These are phyloP conservation scores for Pyronema domesticum DNA, from an alignment of 495 filamentous ascomycete species.

Conservation along the genomic window DNA sequence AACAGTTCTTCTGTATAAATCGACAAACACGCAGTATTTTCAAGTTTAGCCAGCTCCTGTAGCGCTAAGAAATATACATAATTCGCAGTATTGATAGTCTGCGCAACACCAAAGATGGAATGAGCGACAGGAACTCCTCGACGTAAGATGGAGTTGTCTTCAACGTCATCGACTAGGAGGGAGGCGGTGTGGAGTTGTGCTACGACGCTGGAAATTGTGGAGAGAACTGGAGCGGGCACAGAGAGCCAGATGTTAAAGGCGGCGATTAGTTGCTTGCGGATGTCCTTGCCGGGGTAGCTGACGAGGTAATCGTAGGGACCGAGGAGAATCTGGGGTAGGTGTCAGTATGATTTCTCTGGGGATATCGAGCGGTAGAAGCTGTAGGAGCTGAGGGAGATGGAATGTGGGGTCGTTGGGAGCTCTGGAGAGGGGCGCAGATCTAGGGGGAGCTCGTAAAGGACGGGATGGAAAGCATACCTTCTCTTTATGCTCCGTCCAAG, in stretches of 20 bases:
- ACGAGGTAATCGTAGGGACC: conserved; percentile 82
- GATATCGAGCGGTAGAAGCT: neutral
- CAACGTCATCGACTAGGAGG: conserved; percentile 79
- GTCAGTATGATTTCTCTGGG: conserved; percentile 15
- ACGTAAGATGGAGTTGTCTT: conserved; percentile 67
- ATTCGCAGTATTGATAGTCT: conserved; percentile 94
- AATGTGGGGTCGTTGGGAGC: neutral
- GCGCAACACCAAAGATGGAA: conserved; percentile 82
- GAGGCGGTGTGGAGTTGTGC: conserved; percentile 90
- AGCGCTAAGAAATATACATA: conserved; percentile 90
- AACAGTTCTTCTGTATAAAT: conserved; percentile 81
- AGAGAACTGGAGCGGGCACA: conserved; percentile 59
- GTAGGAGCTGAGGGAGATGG: too few relatives aligned
- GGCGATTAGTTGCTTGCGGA: conserved; percentile 65
- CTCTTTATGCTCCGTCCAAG: neutral
- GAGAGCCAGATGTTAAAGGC: conserved; percentile 84
- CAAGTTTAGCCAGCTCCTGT: conserved; percentile 58
- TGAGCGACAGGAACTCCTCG: conserved; percentile 86
- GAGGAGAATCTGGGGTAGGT: conserved; percentile 39
- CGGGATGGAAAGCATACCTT: neutral
- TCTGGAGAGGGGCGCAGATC: neutral
- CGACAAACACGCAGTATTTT: conserved; percentile 48
- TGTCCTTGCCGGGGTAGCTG: conserved; percentile 76
- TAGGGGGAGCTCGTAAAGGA: neutral
- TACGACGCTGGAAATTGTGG: conserved; percentile 71